These are phyloP conservation scores for Mycena metata DNA, from an alignment of 768 basidiomycete species.

Conservation along the genomic window DNA sequence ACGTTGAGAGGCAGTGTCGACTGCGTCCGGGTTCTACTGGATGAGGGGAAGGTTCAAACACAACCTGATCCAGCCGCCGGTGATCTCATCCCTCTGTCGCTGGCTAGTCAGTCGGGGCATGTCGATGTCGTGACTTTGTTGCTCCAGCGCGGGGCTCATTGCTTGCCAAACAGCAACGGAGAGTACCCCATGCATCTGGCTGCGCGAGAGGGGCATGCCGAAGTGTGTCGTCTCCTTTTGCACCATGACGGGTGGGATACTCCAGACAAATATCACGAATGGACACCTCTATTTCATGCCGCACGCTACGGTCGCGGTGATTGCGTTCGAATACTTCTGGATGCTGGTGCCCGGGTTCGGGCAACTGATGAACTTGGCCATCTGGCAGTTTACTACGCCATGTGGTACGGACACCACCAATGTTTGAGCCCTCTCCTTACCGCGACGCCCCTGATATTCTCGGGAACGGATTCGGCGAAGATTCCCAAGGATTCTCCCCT, in stretches of 20 bases:
- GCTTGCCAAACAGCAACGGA: constrained; percentile 92
- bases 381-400: constrained; percentile 92
- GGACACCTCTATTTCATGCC: constrained; percentile 98
- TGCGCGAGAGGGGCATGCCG: constrained; percentile 89
- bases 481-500: constrained; percentile 55
- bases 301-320: constrained; percentile 85
- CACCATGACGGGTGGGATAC: constrained; percentile 84
- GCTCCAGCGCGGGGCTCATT: constrained; percentile 81
- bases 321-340: constrained; percentile 84
- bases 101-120: constrained; percentile 93
- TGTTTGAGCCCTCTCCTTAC: constrained; percentile 74
- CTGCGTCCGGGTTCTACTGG: constrained; percentile 87
- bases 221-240: constrained; percentile 85
- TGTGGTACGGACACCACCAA: constrained; percentile 91
- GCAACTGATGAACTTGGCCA: constrained; percentile 88
- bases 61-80: constrained; percentile 69
- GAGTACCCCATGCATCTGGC: constrained; percentile 97
- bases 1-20: constrained; percentile 87
- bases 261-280: constrained; percentile 97
- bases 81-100: constrained; percentile 87
- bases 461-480: constrained; percentile 38
- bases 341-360: constrained; percentile 83
- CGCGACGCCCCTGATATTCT: constrained; percentile 52
- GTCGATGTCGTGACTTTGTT: constrained; percentile 85
- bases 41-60: constrained; percentile 74